A percentile compares a stretch with the other conserved stretches of the same genome.
Evolutionary conservation across 2,329 filamentous ascomycete genomes (phyloP).

Genomic region (Penicillium sp.): DNA sequence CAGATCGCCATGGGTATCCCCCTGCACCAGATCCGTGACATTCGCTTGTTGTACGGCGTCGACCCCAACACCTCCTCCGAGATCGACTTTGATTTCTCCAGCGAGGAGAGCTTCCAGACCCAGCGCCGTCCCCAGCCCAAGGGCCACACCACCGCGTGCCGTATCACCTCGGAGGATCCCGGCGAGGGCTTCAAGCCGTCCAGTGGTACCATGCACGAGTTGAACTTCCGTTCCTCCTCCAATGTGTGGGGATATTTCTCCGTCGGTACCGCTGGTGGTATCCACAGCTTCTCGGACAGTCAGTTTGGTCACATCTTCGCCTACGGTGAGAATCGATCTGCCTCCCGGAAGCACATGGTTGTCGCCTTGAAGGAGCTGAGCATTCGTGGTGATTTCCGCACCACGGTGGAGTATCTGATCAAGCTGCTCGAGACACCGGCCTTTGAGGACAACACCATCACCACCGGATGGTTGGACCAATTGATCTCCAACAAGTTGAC

Average conservation of each 20-base stretch:
- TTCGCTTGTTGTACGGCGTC: slow-evolving; percentile 89
- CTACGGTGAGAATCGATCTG: slow-evolving; percentile 93
- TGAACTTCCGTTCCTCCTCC: slow-evolving; percentile 97
- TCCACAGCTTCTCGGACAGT: slow-evolving; percentile 98
- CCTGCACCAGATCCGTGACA: slow-evolving; percentile 90
- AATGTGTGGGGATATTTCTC: slow-evolving; percentile 99
- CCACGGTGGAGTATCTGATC: slow-evolving; percentile 97
- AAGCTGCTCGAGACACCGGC: slow-evolving; percentile 97
- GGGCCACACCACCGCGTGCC: slow-evolving; percentile 95
- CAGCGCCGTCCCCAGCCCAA: slow-evolving; percentile 89
- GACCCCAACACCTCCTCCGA: slow-evolving; percentile 79
- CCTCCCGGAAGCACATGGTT: slow-evolving; percentile 98
- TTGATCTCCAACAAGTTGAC: slow-evolving; percentile 97
- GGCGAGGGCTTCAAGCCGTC: slow-evolving; percentile 99
- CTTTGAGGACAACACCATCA: slow-evolving; percentile 98
- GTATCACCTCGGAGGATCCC: slow-evolving; percentile 98
- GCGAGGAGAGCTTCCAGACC: slow-evolving; percentile 70
- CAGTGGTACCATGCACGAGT: slow-evolving; percentile 95
- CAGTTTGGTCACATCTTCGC: slow-evolving; percentile 99
- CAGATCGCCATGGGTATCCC: slow-evolving; percentile 99
- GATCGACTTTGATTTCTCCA: slow-evolving; percentile 96
- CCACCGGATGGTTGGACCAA: slow-evolving; percentile 97
- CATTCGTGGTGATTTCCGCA: slow-evolving; percentile 98
- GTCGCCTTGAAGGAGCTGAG: slow-evolving; percentile 96
- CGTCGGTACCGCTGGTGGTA: slow-evolving; percentile 90